phyloP scores from a whole-genome alignment of 148 eudicot genomes.

The Linanthus parryae region DNA sequence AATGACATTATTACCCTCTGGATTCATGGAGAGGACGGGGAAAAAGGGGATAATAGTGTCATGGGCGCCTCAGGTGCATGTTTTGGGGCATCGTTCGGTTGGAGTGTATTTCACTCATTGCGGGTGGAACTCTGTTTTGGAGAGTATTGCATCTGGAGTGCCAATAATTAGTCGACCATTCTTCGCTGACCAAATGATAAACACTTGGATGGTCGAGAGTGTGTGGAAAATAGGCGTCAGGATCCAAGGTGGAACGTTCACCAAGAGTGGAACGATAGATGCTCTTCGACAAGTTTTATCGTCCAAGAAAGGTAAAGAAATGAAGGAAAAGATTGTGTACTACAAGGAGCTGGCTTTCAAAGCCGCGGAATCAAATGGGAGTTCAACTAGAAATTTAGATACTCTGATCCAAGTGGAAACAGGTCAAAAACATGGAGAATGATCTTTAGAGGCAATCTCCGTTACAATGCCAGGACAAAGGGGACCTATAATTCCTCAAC shows the following conservation, averaged over 20 bases:
- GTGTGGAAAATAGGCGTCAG: conserved; percentile 36
- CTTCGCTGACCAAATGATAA: conserved; percentile 53
- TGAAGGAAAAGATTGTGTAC: conserved; percentile 19
- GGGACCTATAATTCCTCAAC: too few relatives aligned
- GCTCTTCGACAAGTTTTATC: conserved; percentile 27
- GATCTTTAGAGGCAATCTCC: too few relatives aligned
- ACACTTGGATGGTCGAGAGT: conserved; percentile 33
- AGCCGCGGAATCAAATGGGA: neutral
- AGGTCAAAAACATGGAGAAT: too few relatives aligned
- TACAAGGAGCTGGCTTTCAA: too few relatives aligned
- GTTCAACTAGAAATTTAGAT: neutral
- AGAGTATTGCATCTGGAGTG: conserved; percentile 50
- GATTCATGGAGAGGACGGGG: conserved; percentile 23
- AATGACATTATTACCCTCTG: conserved; percentile 23
- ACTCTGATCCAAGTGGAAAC: neutral
- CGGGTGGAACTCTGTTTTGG: conserved; percentile 71
- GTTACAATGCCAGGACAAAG: too few relatives aligned
- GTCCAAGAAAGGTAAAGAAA: conserved; percentile 22
- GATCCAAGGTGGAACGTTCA: conserved; percentile 32
- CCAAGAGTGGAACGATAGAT: conserved; percentile 10
- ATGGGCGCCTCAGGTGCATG: conserved; percentile 67
- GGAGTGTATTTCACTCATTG: conserved; percentile 61
- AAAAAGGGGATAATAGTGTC: conserved; percentile 39
- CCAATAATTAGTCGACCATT: conserved; percentile 64
- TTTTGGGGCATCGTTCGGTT: conserved; percentile 27